Evolutionary conservation across 2,329 filamentous ascomycete species (phyloP).

Genomic region (Aureobasidium sp.): DNA sequence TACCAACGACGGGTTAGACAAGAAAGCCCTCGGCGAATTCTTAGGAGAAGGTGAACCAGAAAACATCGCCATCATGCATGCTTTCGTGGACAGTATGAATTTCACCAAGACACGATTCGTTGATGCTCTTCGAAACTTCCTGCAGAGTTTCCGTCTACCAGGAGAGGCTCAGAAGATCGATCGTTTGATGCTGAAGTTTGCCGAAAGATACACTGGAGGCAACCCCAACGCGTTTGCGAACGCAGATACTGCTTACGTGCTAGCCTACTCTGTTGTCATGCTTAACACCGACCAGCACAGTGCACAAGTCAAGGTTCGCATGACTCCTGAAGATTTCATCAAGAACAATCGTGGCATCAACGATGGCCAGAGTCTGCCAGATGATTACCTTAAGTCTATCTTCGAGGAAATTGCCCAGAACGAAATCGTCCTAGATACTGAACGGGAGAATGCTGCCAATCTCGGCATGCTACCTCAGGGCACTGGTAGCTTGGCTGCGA

Average conservation of each 20-base stretch:
- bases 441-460: slow-evolving; percentile 81
- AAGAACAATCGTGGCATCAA: slow-evolving; percentile 99
- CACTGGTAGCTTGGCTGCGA: slow-evolving; percentile 65
- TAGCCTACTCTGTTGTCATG: slow-evolving; percentile 94
- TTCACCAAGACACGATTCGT: slow-evolving; percentile 89
- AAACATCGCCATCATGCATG: slow-evolving; percentile 97
- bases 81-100: slow-evolving; percentile 93
- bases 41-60: slow-evolving; percentile 87
- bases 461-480: slow-evolving; percentile 58
- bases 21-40: slow-evolving; percentile 87
- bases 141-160: slow-evolving; percentile 90
- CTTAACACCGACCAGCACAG: slow-evolving; percentile 96
- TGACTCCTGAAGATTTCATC: slow-evolving; percentile 97
- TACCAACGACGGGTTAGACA: slow-evolving; percentile 77
- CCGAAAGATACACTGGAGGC: slow-evolving; percentile 86
- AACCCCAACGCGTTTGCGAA: slow-evolving; percentile 98
- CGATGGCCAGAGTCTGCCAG: slow-evolving; percentile 84
- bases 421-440: slow-evolving; percentile 90
- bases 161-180: slow-evolving; percentile 99
- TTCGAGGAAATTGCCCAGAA: slow-evolving; percentile 88
- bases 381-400: slow-evolving; percentile 83
- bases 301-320: slow-evolving; percentile 73
- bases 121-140: slow-evolving; percentile 80
- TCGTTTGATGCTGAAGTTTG: slow-evolving; percentile 98
- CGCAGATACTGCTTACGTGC: slow-evolving; percentile 92